Evolutionary conservation across 1,139 yeast genomes (phyloP), one percentile per base, ranked within the genome.

Genomic region (Blastobotrys ciferrii): DNA sequence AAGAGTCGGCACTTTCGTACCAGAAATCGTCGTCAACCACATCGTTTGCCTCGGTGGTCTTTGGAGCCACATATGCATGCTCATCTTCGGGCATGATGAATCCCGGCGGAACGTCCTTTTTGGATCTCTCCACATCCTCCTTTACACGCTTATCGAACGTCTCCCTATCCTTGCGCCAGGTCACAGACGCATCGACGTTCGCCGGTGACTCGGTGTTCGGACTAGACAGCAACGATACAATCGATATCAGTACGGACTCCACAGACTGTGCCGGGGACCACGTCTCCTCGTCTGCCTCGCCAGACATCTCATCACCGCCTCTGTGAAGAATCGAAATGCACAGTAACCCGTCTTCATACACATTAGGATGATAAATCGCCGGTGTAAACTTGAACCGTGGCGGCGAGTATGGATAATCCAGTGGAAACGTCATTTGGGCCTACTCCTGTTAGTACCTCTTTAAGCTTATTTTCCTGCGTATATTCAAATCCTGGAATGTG

Each of bases 261-360:
- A 88, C 98, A 12, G 95, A 84, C 70, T 91, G 98, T 2, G 95
- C 97, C 0, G 98, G 98, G 39, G 92, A 81, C 98, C 98, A 91
- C 19, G 72, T 68, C 57, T 69, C 98, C 52, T 84, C 83, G 60
- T 88, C 96, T 3, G 91, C 95, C 66, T 89, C 96, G 58, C 88
- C 96, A 39, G 87, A 78, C 46, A 92, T 84, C 32, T 87, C 86
- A 63, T 87, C 95, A 18, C 96, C 96, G 18, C 87, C 82, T 61
- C 85, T 88, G 68, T 91, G 98, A 55, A 91, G 75, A 58, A 91
- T 91, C 47, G 96, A 87, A 56, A 91, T 89, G 73, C 98, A 91
- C 50, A 91, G 77, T 59, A 95, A 74, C 31, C 98, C 98, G 68
- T 91, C 97, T 56, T 88, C 78, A 70, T 91, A 91, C 51, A 91